These are phyloP conservation scores for Rhizoclosmatium sp. DNA, from an alignment of 192 early-diverging fungal species.

Conservation along the genomic window DNA sequence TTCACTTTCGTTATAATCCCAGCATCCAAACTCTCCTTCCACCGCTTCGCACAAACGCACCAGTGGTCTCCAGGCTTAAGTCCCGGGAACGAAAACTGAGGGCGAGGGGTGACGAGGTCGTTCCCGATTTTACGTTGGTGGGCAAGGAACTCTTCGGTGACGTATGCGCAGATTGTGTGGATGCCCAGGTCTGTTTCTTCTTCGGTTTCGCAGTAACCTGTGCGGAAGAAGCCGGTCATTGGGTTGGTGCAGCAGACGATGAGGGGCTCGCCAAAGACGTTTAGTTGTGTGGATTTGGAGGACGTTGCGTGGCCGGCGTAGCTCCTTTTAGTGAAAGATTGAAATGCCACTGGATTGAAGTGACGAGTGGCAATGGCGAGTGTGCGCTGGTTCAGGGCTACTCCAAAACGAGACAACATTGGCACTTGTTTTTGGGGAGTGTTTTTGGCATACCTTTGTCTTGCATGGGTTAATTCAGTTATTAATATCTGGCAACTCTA, in stretches of 20 bases:
- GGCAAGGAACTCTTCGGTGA: not conserved
- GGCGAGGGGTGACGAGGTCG: slow-evolving; percentile 12
- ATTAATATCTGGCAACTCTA: no score
- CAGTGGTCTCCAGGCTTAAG: slow-evolving; percentile 14
- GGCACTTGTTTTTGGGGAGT: no score
- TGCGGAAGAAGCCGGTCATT: slow-evolving; percentile 26
- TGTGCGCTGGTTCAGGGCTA: no score
- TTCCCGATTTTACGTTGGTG: slow-evolving; percentile 2
- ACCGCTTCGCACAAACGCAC: slow-evolving; percentile 20
- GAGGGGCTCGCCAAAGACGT: slow-evolving; percentile 15
- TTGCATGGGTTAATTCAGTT: no score
- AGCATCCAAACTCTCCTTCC: slow-evolving; percentile 18
- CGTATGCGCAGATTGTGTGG: slow-evolving; percentile 12
- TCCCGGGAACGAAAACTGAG: slow-evolving; percentile 14
- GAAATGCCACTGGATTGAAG: no score
- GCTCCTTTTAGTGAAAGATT: not conserved
- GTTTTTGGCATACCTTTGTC: no score
- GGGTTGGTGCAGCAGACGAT: slow-evolving; percentile 12
- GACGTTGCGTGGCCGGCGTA: not conserved
- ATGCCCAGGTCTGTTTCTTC: not conserved
- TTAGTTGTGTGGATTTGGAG: not conserved
- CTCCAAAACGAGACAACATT: no score
- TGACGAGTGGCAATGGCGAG: no score
- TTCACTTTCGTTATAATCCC: slow-evolving; percentile 8
- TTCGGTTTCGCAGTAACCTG: slow-evolving; percentile 22